Evolutionary conservation across 1,284 basidiomycete species (phyloP).

Genomic region (Puccinia polysora): DNA sequence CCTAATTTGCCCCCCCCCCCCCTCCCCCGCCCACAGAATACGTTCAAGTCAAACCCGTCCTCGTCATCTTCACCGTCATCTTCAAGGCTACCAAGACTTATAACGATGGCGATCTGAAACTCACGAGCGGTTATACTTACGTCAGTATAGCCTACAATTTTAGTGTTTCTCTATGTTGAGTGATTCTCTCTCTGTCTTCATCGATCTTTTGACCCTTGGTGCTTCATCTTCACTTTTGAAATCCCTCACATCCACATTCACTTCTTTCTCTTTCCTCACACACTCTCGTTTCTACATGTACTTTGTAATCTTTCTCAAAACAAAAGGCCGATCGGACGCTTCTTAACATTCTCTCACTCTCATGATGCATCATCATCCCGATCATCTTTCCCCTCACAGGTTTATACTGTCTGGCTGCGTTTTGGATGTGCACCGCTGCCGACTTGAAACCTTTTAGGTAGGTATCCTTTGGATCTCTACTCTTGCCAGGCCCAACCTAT

Average conservation of each 20-base stretch:
- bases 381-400: slow-evolving; percentile 55
- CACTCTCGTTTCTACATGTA: too few species aligned
- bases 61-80: slow-evolving; percentile 77
- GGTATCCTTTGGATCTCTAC: too few species aligned
- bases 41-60: too few species aligned
- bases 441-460: slow-evolving; percentile 81
- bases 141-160: slow-evolving; percentile 54
- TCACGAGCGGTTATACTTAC: slow-evolving; percentile 68
- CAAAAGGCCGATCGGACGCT: too few species aligned
- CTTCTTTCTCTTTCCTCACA: too few species aligned
- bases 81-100: slow-evolving; percentile 82
- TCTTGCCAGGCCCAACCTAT: slow-evolving; percentile 47
- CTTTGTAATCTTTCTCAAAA: too few species aligned
- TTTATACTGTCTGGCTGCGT: slow-evolving; percentile 83
- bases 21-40: too few species aligned
- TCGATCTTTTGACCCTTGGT: too few species aligned
- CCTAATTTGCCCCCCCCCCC: too few species aligned
- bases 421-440: slow-evolving; percentile 81
- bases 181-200: slow-evolving; percentile 51
- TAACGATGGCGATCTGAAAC: slow-evolving; percentile 78
- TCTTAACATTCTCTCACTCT: too few species aligned
- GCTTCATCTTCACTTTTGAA: too few species aligned
- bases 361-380: neutral
- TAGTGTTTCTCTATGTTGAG: slow-evolving; percentile 63
- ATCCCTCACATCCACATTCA: too few species aligned